These are phyloP conservation scores for Aquilaria agallochum DNA, from an alignment of 441 rosid species.

Conservation along the genomic window DNA sequence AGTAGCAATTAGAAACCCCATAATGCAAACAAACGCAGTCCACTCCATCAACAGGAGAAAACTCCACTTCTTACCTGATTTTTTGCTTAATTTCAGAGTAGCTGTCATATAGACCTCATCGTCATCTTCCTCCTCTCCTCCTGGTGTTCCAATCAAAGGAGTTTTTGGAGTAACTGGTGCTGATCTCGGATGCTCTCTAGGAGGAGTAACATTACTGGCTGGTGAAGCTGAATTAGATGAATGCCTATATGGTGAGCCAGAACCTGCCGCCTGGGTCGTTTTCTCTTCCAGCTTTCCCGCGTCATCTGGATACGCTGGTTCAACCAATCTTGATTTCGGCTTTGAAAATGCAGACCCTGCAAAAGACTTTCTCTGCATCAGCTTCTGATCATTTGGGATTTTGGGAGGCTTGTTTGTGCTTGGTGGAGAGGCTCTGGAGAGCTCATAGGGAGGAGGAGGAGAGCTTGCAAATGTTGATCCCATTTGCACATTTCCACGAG, in stretches of 20 bases:
- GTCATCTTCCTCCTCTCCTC: slow-evolving; percentile 35
- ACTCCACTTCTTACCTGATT: slow-evolving; percentile 31
- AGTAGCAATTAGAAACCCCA: slow-evolving; percentile 28
- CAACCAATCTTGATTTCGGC: slow-evolving; percentile 51
- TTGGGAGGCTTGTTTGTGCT: slow-evolving; percentile 30
- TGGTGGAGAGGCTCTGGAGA: neutral
- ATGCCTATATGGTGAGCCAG: slow-evolving; percentile 19
- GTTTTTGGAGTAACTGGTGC: slow-evolving; percentile 49
- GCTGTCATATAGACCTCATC: slow-evolving; percentile 53
- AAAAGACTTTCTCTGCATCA: slow-evolving; percentile 25
- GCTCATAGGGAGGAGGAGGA: slow-evolving; percentile 11
- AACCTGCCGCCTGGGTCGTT: slow-evolving; percentile 3
- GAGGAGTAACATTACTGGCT: slow-evolving; percentile 3
- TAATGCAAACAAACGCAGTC: slow-evolving; percentile 14
- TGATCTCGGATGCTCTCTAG: slow-evolving; percentile 24
- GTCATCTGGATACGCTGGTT: slow-evolving; percentile 29
- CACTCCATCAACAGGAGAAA: slow-evolving; percentile 23
- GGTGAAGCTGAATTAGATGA: slow-evolving; percentile 28
- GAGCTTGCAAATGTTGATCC: slow-evolving; percentile 10
- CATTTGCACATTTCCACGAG: slow-evolving; percentile 12
- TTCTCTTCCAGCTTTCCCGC: slow-evolving; percentile 26
- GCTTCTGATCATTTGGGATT: slow-evolving; percentile 17
- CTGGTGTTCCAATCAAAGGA: slow-evolving; percentile 30
- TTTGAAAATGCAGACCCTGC: slow-evolving; percentile 33
- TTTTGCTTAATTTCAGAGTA: slow-evolving; percentile 25